Evolutionary conservation across 2,329 filamentous ascomycete species (phyloP), one percentile per base, ranked within the genome.

Genomic region (Penicillium sp.): DNA sequence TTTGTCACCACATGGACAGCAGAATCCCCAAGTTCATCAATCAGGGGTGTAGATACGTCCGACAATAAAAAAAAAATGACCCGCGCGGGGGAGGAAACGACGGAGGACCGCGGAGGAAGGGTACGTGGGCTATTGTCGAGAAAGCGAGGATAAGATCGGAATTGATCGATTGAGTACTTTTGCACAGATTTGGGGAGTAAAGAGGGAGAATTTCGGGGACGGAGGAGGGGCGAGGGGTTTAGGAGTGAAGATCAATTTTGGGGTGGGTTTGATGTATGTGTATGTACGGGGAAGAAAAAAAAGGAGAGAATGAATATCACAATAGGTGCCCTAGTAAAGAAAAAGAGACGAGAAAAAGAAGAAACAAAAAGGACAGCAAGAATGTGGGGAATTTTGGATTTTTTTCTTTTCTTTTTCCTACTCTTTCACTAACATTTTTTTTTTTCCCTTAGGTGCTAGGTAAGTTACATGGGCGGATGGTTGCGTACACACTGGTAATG

Each of bases 161-260:
- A 58, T 44, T 50, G 47, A 44, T 48, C 51, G 35, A 50, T 47
- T 51, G 37, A 50, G 44, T 51, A 49, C 21, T 35, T 50, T 50
- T 54, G 54, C 14, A 42, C 23, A 25, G 35, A 35, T 21, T 25
- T 16, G 35, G 48, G 48, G 54, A 39, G 29, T 43, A 54, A 53
- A 29, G 35, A 55, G 48, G 50, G 56, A 59, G 56, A 61, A 60
- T 57, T 55, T 50, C 61, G 59, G 57, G 57, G 57, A 55, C 50
- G 55, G 54, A 58, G 57, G 58, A 54, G 61, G 60, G 59, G 59
- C 53, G 59, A 55, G 56, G 56, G 59, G 58, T 60, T 61, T 55
- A 52, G 45, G 58, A 64, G 59, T 56, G 62, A 67, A 65, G 62
- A 64, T 65, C 62, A 63, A 59, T 59, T 63, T 61, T 63, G 61